Evolutionary conservation across 148 eudicot genomes (phyloP).

Genomic region (Amaranthus palmeri): DNA sequence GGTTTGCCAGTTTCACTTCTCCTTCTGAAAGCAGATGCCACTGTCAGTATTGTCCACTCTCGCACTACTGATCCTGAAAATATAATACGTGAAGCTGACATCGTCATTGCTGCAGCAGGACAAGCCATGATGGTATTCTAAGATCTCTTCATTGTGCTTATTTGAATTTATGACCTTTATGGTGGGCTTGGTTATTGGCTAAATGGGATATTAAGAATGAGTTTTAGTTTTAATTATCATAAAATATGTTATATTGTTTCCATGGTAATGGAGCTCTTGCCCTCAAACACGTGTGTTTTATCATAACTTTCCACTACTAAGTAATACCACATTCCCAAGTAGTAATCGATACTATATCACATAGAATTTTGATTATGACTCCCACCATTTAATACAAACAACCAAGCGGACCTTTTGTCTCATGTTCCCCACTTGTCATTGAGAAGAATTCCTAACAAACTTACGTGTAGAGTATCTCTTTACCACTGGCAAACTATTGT

Average conservation of each 20-base stretch:
- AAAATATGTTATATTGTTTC: no score
- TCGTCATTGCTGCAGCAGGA: conserved; percentile 95
- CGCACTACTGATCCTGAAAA: conserved; percentile 70
- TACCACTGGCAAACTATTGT: neutral
- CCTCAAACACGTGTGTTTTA: no score
- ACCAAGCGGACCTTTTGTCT: neutral
- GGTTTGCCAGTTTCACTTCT: conserved; percentile 70
- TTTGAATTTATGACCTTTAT: neutral
- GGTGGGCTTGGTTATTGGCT: no score
- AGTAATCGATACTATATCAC: no score
- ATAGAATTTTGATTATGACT: no score
- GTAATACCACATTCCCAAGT: no score
- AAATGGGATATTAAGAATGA: no score
- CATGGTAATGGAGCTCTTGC: no score
- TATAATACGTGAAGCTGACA: conserved; percentile 84
- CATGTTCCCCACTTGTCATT: neutral
- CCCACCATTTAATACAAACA: no score
- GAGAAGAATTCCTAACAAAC: neutral
- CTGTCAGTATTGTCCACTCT: conserved; percentile 83
- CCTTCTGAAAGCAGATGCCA: conserved; percentile 92
- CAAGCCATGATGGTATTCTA: conserved; percentile 81
- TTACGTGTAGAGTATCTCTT: neutral
- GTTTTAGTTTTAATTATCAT: no score
- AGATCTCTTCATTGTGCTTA: neutral
- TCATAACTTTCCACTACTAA: no score